phyloP scores from a whole-genome alignment of 306 rosid species.

The Fagus sylvatica region DNA sequence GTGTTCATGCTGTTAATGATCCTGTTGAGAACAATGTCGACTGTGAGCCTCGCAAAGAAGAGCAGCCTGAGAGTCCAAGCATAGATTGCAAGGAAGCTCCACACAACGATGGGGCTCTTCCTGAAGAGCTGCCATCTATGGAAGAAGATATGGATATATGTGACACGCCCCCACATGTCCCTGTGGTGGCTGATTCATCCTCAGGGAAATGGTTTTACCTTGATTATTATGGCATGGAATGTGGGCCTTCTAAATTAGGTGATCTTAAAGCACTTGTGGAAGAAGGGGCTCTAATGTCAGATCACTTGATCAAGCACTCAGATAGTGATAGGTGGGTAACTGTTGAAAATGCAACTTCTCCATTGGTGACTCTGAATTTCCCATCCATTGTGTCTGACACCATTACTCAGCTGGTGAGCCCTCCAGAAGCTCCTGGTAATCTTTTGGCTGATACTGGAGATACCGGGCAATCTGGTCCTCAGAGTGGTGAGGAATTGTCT shows the following conservation, averaged over 20 bases:
- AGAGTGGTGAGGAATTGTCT: constrained; percentile 36
- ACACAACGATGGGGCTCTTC: constrained; percentile 40
- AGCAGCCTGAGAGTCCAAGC: constrained; percentile 56
- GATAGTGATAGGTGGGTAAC: constrained; percentile 96
- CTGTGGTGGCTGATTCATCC: constrained; percentile 60
- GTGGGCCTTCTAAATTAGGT: constrained; percentile 78
- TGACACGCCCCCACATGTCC: constrained; percentile 95
- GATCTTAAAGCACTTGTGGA: constrained; percentile 83
- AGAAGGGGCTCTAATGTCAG: constrained; percentile 79
- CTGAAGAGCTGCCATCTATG: constrained; percentile 88
- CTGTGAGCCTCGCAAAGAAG: constrained; percentile 50
- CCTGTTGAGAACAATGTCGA: constrained; percentile 44
- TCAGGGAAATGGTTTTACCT: constrained; percentile 94
- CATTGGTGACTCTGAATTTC: constrained; percentile 60
- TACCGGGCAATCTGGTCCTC: constrained; percentile 44
- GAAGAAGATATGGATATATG: constrained; percentile 99
- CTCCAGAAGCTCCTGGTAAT: constrained; percentile 99
- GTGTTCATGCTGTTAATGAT: constrained; percentile 33
- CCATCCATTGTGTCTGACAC: constrained; percentile 69
- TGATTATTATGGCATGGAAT: constrained; percentile 75
- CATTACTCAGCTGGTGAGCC: constrained; percentile 78
- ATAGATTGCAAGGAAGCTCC: constrained; percentile 50
- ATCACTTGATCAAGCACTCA: constrained; percentile 88
- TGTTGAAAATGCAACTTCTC: constrained; percentile 94
- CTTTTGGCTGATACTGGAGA: constrained; percentile 67